Percentiles rank a stretch among this genome's conserved stretches.
phyloP scores from a whole-genome alignment of 306 rosid species.

The Alnus rubra region DNA sequence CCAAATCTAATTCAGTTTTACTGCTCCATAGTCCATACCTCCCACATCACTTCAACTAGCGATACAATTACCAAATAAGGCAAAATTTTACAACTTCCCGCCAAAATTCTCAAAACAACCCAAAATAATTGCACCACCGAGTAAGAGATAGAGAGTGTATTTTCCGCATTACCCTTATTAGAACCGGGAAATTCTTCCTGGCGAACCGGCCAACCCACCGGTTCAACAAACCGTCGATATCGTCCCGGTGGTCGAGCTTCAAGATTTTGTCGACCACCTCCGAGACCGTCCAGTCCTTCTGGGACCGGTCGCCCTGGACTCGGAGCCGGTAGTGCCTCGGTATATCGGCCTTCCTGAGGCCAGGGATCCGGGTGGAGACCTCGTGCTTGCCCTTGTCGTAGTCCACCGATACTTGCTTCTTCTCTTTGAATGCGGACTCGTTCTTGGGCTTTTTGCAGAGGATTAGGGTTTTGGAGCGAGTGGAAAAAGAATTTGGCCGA shows the following conservation, averaged over 20 bases:
- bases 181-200: slow-evolving; percentile 77
- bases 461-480: slow-evolving; percentile 20
- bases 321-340: slow-evolving; percentile 60
- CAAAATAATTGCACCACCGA: background rate
- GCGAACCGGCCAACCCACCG: slow-evolving; percentile 89
- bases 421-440: slow-evolving; percentile 58
- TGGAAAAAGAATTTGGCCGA: background rate
- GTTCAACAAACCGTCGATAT: slow-evolving; percentile 71
- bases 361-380: slow-evolving; percentile 46
- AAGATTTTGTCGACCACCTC: slow-evolving; percentile 63
- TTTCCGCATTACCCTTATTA: slow-evolving; percentile 53
- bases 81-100: background rate
- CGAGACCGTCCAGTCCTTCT: slow-evolving; percentile 83
- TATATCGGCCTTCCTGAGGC: slow-evolving; percentile 65
- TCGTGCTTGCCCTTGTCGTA: slow-evolving; percentile 72
- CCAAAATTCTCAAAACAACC: background rate
- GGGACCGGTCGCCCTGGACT: slow-evolving; percentile 67
- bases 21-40: background rate
- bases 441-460: slow-evolving; percentile 36
- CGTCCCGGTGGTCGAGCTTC: slow-evolving; percentile 46
- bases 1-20: background rate
- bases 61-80: too few species aligned
- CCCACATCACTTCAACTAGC: background rate
- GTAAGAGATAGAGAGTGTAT: background rate
- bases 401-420: slow-evolving; percentile 74